Conservation (phyloP, 495 filamentous ascomycete genomes). For the Tuber brumale region DNA sequence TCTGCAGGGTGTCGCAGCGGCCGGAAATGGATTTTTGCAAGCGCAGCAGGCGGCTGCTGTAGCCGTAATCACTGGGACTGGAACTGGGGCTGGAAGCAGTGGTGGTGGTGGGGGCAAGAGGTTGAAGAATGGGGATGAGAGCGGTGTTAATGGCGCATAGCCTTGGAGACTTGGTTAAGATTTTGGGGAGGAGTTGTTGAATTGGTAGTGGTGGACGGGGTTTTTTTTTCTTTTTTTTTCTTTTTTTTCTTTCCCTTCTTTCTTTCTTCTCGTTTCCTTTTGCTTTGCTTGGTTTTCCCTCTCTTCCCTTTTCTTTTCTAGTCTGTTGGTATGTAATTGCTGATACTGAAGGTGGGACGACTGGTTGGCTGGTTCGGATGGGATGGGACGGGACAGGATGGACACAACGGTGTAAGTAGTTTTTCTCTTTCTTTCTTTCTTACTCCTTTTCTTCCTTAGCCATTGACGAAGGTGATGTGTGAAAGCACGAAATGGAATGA, state of each 20-base stretch:
- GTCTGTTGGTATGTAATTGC: background rate
- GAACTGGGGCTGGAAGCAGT: conserved; percentile 12
- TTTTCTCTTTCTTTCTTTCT: conserved; percentile 6
- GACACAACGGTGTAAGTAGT: conserved; percentile 7
- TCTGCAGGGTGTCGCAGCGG: conserved; percentile 34
- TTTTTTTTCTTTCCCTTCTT: background rate
- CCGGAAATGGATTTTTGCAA: conserved; percentile 30
- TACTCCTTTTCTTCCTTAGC: conserved; percentile 11
- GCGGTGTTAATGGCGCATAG: conserved; percentile 22
- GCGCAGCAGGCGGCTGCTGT: conserved; percentile 28
- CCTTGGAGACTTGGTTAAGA: background rate
- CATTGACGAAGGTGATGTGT: conserved; percentile 10
- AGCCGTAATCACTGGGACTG: conserved; percentile 25
- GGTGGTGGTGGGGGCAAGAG: conserved; percentile 26
- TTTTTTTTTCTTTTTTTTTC: background rate
- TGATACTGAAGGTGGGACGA: background rate
- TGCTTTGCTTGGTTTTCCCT: background rate
- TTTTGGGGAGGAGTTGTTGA: background rate
- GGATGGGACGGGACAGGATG: background rate
- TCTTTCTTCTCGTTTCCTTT: background rate
- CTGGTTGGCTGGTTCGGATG: background rate
- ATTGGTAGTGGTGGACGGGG: background rate
- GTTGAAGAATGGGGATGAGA: conserved; percentile 38
- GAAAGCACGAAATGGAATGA: conserved; percentile 3
- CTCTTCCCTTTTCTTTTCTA: background rate